Conservation (phyloP, 148 eudicot species). For the Polygonum maritimum region DNA sequence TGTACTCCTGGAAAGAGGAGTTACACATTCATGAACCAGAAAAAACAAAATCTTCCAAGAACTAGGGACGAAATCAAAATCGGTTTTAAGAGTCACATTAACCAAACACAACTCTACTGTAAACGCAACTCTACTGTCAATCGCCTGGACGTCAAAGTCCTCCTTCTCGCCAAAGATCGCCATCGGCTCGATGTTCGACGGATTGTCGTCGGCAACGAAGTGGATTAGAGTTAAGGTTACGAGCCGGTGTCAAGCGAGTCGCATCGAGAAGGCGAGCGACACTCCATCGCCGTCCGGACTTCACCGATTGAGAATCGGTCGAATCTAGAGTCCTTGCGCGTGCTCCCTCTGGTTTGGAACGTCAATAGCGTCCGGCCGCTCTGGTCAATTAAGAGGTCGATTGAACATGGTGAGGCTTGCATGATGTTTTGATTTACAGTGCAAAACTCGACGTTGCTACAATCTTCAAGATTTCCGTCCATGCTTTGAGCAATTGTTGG, state of each 20-base stretch:
- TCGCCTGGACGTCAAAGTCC: background rate
- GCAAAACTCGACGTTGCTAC: background rate
- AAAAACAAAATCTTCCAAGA: no score
- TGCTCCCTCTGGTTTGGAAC: background rate
- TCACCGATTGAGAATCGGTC: background rate
- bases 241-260: slow-evolving; percentile 26
- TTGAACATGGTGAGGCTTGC: slow-evolving; percentile 23
- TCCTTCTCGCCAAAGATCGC: background rate
- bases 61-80: no score
- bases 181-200: background rate
- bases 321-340: no score
- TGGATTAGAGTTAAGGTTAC: slow-evolving; percentile 24
- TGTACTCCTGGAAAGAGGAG: background rate
- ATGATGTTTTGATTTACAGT: slow-evolving; percentile 12
- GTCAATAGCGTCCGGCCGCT: background rate
- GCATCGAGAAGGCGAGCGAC: slow-evolving; percentile 28
- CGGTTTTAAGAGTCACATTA: no score
- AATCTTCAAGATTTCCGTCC: slow-evolving; percentile 9
- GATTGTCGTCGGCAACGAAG: slow-evolving; percentile 17
- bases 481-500: background rate
- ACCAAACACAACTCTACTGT: no score
- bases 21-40: background rate
- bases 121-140: slow-evolving; percentile 4
- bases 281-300: slow-evolving; percentile 28
- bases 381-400: slow-evolving; percentile 20